phyloP scores from a whole-genome alignment of 768 basidiomycete genomes.

The Podaxis sp. region DNA sequence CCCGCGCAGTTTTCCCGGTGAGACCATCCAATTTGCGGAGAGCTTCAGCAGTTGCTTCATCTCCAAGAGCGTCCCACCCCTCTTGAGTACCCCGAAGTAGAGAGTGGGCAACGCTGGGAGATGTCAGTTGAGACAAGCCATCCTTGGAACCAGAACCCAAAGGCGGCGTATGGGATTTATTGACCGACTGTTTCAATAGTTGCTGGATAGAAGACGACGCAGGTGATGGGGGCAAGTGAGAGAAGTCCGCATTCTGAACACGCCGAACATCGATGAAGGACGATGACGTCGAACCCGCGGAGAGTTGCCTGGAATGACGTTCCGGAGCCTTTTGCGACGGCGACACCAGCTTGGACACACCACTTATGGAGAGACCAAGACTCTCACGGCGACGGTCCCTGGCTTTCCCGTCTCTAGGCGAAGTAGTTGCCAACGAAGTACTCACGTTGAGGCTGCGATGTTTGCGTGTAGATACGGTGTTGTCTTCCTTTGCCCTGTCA shows the following conservation, averaged over 20 bases:
- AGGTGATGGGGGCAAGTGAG: conserved; percentile 88
- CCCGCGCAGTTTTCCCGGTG: conserved; percentile 70
- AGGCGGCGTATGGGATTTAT: conserved; percentile 38
- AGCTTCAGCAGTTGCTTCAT: conserved; percentile 87
- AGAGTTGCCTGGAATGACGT: conserved; percentile 64
- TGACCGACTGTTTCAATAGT: conserved; percentile 61
- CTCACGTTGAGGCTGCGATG: conserved; percentile 72
- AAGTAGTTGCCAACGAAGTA: conserved; percentile 32
- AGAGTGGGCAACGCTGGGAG: conserved; percentile 80
- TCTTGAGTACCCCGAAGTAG: conserved; percentile 85
- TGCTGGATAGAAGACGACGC: conserved; percentile 89
- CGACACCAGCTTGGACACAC: conserved; percentile 34
- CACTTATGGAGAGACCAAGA: conserved; percentile 40
- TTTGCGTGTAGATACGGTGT: conserved; percentile 50
- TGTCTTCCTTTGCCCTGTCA: conserved; percentile 52
- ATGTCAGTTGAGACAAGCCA: conserved; percentile 37
- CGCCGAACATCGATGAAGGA: conserved; percentile 63
- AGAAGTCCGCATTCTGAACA: conserved; percentile 74
- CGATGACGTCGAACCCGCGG: conserved; percentile 67
- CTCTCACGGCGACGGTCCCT: conserved; percentile 62
- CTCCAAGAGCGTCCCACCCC: conserved; percentile 86
- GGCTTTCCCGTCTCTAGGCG: conserved; percentile 41
- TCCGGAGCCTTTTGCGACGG: conserved; percentile 32
- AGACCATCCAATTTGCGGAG: conserved; percentile 92
- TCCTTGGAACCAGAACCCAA: conserved; percentile 44